phyloP scores from a whole-genome alignment of 2,329 filamentous ascomycete species.

The Onygenales sp. region DNA sequence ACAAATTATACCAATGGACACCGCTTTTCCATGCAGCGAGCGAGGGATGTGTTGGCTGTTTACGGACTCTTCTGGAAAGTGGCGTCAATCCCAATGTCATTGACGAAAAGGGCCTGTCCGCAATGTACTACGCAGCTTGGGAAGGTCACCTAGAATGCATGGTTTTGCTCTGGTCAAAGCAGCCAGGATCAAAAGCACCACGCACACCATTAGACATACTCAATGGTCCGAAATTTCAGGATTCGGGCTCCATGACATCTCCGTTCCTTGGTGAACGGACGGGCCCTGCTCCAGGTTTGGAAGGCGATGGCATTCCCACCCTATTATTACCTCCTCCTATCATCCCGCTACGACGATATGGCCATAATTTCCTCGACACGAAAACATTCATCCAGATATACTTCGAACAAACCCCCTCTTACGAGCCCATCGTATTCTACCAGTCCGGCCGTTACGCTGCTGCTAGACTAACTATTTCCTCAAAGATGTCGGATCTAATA shows the following conservation, averaged over 20 bases:
- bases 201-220: slow-evolving; percentile 26
- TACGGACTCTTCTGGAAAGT: slow-evolving; percentile 70
- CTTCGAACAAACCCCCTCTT: slow-evolving; percentile 49
- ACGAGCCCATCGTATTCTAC: slow-evolving; percentile 81
- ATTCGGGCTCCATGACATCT: slow-evolving; percentile 12
- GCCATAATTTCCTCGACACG: slow-evolving; percentile 96
- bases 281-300: slow-evolving; percentile 28
- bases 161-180: slow-evolving; percentile 57
- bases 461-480: slow-evolving; percentile 88
- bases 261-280: slow-evolving; percentile 3
- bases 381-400: slow-evolving; percentile 92
- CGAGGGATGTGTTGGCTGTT: slow-evolving; percentile 84
- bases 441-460: slow-evolving; percentile 95
- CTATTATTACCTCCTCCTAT: slow-evolving; percentile 91
- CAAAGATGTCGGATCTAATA: slow-evolving; percentile 90
- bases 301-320: slow-evolving; percentile 71
- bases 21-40: slow-evolving; percentile 92
- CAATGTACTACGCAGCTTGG: slow-evolving; percentile 98
- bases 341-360: slow-evolving; percentile 86
- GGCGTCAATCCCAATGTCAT: slow-evolving; percentile 68
- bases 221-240: slow-evolving; percentile 24
- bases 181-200: slow-evolving; percentile 12
- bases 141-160: slow-evolving; percentile 94
- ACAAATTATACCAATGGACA: slow-evolving; percentile 97
- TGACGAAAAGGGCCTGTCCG: slow-evolving; percentile 86